Evolutionary conservation across 148 eudicot species (phyloP), one percentile per base, ranked within the genome.

Genomic region (Bassia scoparia): DNA sequence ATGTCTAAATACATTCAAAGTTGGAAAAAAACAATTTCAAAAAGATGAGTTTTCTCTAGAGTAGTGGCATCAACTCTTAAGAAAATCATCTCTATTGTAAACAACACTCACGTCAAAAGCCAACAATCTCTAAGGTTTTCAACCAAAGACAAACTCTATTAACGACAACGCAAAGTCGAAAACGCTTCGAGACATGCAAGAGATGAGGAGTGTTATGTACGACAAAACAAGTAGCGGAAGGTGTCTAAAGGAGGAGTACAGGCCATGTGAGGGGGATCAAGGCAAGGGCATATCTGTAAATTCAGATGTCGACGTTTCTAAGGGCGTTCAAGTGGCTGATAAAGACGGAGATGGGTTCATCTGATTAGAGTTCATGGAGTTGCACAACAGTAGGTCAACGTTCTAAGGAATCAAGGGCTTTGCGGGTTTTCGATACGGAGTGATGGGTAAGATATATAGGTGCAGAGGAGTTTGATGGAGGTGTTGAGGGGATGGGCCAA

Each of bases 221-320:
- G 93, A 90, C 74, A n/a, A 68, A 87, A 90, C 81, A 79, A 77
- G 29, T 90, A 88, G 31, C 90, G 96, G 9, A 86, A 80, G 54
- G 74, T 88, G 63, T 90, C 89, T 0, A 65, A n/a, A 62, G 44
- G 85, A 81, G 46, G 90, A 90, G 76, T 88, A 84, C 84, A 81
- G 75, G 79, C 71, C 2, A 84, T 73, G 53, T 84, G 49, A 77
- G 74, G 37, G 79, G 82, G 27, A 60, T 69, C 17, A 69, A 38
- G 46, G 84, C 72, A n/a, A 60, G 35, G 49, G 71, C 27, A 27
- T 13, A 0, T 48, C 30, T 0, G 67, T 64, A 41, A 67, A 69
- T n/a, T 62, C 78, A 0, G 83, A 84, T 4, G 58, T 9, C 0
- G 80, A 81, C 70, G 83, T 52, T n/a, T 44, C 26, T 20, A 77